Evolutionary conservation across 306 rosid species (phyloP), one percentile per base, ranked within the genome.

Genomic region (Vicia sativa): DNA sequence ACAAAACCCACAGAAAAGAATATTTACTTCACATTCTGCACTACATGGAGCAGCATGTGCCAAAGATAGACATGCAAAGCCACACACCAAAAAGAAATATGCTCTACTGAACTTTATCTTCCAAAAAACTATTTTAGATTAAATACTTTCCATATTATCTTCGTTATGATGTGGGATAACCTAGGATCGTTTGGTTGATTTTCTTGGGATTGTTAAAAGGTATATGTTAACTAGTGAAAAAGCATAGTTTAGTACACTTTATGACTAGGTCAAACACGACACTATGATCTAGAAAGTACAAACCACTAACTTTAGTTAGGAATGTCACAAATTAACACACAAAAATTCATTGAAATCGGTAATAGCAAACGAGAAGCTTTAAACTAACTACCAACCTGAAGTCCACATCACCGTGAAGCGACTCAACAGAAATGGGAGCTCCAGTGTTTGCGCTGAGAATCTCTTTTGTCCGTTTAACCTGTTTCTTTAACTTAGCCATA

Each of bases 391-490:
- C 75, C 31, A 19, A 90, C 99, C 99, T 88, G 86, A 93, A 93
- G 63, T 93, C 99, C 43, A 78, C 77, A 52, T 93, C 99, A 72
- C 80, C 87, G 68, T 83, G 87, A 62, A 93, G 87, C 7, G 99
- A 93, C 80, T 93, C 99, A 74, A 93, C 97, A 23, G 99, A 90
- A 76, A 93, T 90, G 66, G 97, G 99, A 58, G 99, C 99, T 10
- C 73, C 80, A 1, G 97, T 90, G 79, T 93, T 93, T 34, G 99
- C 99, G 38, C 99, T 93, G 25, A 93, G 88, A 76, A 93, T 93
- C 87, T 93, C 99, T 79, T 93, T 93, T 46, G 97, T 90, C 31
- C 99, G 85, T 59, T 93, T 93, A 60, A 93, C 99, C 84, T 93
- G 97, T 71, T 93, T 93, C 95, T 90, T 93, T 80, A 93, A 79